These are phyloP conservation scores for Tephrocybe sp. DNA, from an alignment of 768 basidiomycete species.

Conservation along the genomic window DNA sequence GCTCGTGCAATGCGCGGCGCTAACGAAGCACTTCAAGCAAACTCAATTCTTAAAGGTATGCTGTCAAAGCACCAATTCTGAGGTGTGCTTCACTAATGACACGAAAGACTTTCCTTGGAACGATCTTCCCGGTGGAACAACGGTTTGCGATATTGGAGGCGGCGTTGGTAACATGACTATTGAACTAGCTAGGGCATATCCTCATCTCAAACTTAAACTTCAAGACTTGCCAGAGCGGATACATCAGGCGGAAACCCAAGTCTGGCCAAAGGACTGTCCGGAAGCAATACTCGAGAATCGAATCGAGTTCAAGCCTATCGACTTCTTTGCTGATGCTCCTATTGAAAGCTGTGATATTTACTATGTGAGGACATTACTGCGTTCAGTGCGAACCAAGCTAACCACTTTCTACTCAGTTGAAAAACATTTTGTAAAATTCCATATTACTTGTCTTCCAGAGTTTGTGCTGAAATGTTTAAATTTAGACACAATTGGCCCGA, in stretches of 20 bases:
- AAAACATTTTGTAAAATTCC: conserved; percentile 32
- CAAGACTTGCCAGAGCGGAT: conserved; percentile 36
- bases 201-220: conserved; percentile 34
- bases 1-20: conserved; percentile 30
- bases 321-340: conserved; percentile 39
- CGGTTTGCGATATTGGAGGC: conserved; percentile 41
- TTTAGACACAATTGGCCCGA: conserved; percentile 45
- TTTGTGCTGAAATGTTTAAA: neutral
- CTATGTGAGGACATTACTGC: conserved; percentile 30
- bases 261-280: conserved; percentile 34
- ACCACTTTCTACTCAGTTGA: conserved; percentile 23
- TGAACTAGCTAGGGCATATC: conserved; percentile 29
- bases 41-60: conserved; percentile 23
- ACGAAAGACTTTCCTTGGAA: conserved; percentile 36
- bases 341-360: conserved; percentile 37
- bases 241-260: conserved; percentile 27
- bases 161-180: conserved; percentile 36
- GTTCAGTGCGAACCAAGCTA: neutral
- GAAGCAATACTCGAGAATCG: conserved; percentile 33
- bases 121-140: conserved; percentile 22
- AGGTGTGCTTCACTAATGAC: neutral
- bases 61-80: neutral
- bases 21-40: conserved; percentile 20
- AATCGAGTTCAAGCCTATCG: conserved; percentile 35
- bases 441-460: neutral